Conservation (phyloP, 441 rosid genomes). For the Adansonia gregorii region DNA sequence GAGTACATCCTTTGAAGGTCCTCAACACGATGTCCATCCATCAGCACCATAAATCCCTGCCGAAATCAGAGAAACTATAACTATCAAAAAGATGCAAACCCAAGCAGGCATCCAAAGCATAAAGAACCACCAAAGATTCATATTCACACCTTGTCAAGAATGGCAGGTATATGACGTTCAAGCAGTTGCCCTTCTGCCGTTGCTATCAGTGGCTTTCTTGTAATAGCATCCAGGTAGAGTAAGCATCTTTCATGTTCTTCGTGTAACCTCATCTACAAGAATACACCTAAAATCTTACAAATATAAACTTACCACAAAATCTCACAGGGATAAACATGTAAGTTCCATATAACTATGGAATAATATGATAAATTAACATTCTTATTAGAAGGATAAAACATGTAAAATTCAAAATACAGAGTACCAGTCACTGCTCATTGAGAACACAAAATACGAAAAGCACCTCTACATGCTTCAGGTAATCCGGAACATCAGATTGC, state of each 20-base stretch:
- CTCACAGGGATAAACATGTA: not conserved
- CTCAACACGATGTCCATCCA: conserved; percentile 93
- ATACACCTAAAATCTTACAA: conserved; percentile 8
- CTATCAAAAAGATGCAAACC: conserved; percentile 19
- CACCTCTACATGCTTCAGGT: conserved; percentile 98
- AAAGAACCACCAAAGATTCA: conserved; percentile 26
- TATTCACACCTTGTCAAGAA: conserved; percentile 83
- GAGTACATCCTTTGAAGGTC: conserved; percentile 86
- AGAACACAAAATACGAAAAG: conserved; percentile 25
- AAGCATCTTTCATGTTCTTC: conserved; percentile 98
- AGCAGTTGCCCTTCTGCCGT: conserved; percentile 90
- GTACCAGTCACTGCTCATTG: not conserved
- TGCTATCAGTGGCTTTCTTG: conserved; percentile 87
- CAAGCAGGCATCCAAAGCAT: conserved; percentile 8
- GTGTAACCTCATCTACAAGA: conserved; percentile 79
- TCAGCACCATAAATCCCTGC: conserved; percentile 86
- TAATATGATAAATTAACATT: not conserved
- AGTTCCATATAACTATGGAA: not conserved
- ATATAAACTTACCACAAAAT: not conserved
- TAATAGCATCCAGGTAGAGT: conserved; percentile 81
- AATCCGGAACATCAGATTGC: conserved; percentile 96
- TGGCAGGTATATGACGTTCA: conserved; percentile 78
- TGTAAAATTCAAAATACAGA: conserved; percentile 4
- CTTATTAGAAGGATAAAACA: not conserved
- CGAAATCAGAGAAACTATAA: conserved; percentile 32